A percentile compares a stretch with the other conserved stretches of the same genome.
phyloP scores from a whole-genome alignment of 805 yeast species.

The Kregervanrija fluxuum region DNA sequence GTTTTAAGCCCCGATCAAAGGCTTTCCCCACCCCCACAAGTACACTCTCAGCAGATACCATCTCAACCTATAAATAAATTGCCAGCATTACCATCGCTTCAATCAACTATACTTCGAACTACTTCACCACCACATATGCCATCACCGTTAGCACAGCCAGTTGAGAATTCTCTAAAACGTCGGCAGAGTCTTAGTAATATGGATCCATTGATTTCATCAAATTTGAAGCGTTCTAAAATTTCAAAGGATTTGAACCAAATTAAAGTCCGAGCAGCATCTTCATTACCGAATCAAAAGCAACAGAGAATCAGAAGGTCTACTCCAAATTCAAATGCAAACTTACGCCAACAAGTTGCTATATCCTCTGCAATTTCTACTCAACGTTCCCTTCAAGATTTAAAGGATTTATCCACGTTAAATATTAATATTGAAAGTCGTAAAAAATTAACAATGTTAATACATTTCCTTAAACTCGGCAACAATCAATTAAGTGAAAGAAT shows the following conservation, averaged over 20 bases:
- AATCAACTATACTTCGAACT: too few relatives aligned
- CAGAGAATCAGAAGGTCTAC: background rate
- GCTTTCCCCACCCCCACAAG: background rate
- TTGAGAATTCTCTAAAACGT: too few relatives aligned
- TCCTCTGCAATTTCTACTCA: constrained; percentile 27
- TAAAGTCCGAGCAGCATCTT: background rate
- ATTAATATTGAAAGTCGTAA: constrained; percentile 59
- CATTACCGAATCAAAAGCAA: background rate
- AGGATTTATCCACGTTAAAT: constrained; percentile 28
- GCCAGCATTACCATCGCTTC: too few relatives aligned
- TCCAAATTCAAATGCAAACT: constrained; percentile 10
- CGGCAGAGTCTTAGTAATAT: constrained; percentile 1
- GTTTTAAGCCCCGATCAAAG: constrained; percentile 6
- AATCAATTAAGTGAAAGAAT: constrained; percentile 66
- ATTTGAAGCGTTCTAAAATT: background rate
- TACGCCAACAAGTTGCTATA: constrained; percentile 24
- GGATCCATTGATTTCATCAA: background rate
- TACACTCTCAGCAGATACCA: background rate
- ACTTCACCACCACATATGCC: too few relatives aligned
- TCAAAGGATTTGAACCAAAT: background rate
- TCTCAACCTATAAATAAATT: background rate
- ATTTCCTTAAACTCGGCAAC: constrained; percentile 74
- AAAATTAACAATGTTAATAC: constrained; percentile 70
- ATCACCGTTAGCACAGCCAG: too few relatives aligned
- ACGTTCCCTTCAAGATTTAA: constrained; percentile 26